Base-by-base conservation (phyloP, 2,329 filamentous ascomycete species). In the Colletotrichum viniferum region DNA sequence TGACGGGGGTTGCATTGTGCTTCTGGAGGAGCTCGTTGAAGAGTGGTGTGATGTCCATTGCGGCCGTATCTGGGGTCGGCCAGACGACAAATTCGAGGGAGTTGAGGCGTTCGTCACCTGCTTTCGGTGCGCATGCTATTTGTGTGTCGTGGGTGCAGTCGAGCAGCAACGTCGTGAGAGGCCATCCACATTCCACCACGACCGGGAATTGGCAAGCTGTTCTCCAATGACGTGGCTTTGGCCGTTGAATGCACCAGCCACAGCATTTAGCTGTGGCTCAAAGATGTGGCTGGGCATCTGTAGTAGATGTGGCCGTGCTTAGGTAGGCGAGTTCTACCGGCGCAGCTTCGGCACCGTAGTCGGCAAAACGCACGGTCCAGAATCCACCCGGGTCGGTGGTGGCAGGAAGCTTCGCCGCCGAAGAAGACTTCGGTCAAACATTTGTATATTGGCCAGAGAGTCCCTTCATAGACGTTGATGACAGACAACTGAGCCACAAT, bases 1-100 rank as follows among this genome's bases (percentile, higher is more conserved):
- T 85, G 14, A 89, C 87, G 9, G 88, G 85, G 32, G 86, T 85
- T 60, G 89, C 89, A 83, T 90, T 86, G 77, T 91, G 90, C 79
- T 88, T 86, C 80, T 89, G 89, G 28, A 96, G 89, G 62, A 94
- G 88, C 82, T 92, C 88, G 82, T 95, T 92, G 85, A 96, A 93
- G 60, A 89, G 82, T 48, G 91, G 86, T 10, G 94, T 95, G 75
- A 96, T 88, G 82, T 96, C 90, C 77, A 87, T 84, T 88, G 91
- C 90, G 70, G 14, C 68, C 30, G 32, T 6, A 12, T 14, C 6
- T 69, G 10, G 24, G 34, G n/a, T 52, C 21, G 32, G 12, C n/a
- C 28, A 30, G 36, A 36, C 18, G 36, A 14, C 5, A 32, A 7
- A 30, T 60, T 30, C n/a, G 5, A 26, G 24, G 24, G 18, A n/a